Evolutionary conservation across 176 grass and related monocot genomes (phyloP).

Genomic region (Aegilops tauschii): DNA sequence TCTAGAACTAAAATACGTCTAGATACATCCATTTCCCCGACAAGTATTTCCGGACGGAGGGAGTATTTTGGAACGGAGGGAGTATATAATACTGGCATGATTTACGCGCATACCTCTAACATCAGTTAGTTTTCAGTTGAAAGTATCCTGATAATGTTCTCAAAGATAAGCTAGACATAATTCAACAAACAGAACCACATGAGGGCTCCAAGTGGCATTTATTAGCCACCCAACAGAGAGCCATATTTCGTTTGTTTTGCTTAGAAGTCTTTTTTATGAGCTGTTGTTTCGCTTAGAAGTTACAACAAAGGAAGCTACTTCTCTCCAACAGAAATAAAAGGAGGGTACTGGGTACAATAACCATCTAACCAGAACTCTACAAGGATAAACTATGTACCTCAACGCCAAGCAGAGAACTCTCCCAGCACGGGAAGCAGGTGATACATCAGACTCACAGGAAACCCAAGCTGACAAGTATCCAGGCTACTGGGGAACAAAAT

Average conservation of each 20-base stretch:
- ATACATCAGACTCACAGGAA: background rate
- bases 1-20: too few relatives aligned
- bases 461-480: constrained; percentile 2
- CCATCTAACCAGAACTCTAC: constrained; percentile 2
- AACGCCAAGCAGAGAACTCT: background rate
- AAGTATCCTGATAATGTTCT: background rate
- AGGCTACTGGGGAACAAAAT: background rate
- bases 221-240: background rate
- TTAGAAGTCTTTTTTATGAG: background rate
- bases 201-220: constrained; percentile 4
- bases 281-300: background rate
- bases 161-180: constrained; percentile 9
- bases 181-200: background rate
- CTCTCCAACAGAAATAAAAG: background rate
- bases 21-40: too few relatives aligned
- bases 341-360: background rate
- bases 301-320: background rate
- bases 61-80: too few relatives aligned
- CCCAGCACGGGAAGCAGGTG: background rate
- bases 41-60: too few relatives aligned
- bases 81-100: background rate
- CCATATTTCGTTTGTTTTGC: background rate
- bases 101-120: background rate
- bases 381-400: constrained; percentile 37
- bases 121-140: background rate